Conservation (phyloP, 176 grass and related monocot species). For the Oryza rufipogon region DNA sequence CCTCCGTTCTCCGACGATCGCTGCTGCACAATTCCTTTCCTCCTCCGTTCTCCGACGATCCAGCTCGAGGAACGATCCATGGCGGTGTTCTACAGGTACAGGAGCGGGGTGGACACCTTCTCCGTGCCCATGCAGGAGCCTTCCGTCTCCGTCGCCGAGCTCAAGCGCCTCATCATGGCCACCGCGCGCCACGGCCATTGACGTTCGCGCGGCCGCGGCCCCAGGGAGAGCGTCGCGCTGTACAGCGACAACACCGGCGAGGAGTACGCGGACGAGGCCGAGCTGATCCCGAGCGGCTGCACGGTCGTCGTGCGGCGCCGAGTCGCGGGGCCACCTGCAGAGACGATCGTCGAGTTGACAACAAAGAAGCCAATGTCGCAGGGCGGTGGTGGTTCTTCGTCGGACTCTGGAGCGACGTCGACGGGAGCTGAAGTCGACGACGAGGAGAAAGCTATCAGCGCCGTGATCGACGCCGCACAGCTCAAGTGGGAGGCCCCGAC, state of each 20-base stretch:
- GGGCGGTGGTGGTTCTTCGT: background rate
- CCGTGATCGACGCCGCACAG: slow-evolving; percentile 27
- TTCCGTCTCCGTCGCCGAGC: slow-evolving; percentile 27
- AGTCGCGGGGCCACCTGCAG: slow-evolving; percentile 9
- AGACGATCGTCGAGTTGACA: slow-evolving; percentile 13
- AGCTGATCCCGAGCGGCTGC: background rate
- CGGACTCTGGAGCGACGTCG: background rate
- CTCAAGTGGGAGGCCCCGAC: background rate
- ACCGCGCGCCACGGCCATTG: slow-evolving; percentile 39
- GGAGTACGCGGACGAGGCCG: slow-evolving; percentile 6
- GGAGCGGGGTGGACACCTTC: slow-evolving; percentile 39
- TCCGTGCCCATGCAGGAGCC: slow-evolving; percentile 32
- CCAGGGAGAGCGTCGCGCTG: slow-evolving; percentile 34
- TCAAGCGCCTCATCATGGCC: slow-evolving; percentile 33
- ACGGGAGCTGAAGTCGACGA: background rate
- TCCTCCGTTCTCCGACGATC: background rate
- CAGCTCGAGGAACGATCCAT: background rate
- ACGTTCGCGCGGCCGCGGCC: slow-evolving; percentile 33
- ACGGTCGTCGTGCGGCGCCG: background rate
- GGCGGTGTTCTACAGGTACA: slow-evolving; percentile 44
- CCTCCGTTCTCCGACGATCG: too few relatives aligned
- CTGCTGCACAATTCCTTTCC: too few relatives aligned
- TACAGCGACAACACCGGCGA: slow-evolving; percentile 15
- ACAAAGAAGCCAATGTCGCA: background rate
- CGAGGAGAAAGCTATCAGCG: slow-evolving; percentile 26